These are phyloP conservation scores for Irpex sp. DNA, from an alignment of 1,284 basidiomycete genomes.

Conservation along the genomic window DNA sequence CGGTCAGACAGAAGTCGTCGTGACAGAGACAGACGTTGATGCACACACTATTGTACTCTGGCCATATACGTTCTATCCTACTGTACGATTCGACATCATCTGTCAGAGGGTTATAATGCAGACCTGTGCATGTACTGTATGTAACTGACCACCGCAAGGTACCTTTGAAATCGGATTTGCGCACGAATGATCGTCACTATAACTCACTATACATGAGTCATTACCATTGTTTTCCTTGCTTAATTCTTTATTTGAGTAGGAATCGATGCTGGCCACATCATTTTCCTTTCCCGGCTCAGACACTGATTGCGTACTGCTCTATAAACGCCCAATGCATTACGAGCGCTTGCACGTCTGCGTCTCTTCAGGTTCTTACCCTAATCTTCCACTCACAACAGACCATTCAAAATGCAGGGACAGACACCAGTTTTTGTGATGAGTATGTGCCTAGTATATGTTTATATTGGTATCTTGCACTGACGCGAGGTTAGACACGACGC, in stretches of 20 bases:
- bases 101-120: too few species aligned
- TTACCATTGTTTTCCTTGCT: too few species aligned
- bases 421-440: conserved; percentile 77
- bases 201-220: too few species aligned
- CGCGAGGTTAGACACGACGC: conserved; percentile 73
- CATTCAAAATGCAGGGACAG: conserved; percentile 42
- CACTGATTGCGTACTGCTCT: neutral
- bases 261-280: neutral
- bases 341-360: neutral
- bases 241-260: neutral
- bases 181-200: too few species aligned
- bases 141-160: too few species aligned
- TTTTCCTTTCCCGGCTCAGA: neutral
- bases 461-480: neutral
- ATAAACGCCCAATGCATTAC: neutral
- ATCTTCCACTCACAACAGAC: neutral
- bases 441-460: conserved; percentile 26
- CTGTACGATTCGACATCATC: too few species aligned
- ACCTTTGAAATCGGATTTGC: too few species aligned
- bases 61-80: too few species aligned
- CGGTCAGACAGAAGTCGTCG: conserved; percentile 13
- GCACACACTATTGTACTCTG: neutral
- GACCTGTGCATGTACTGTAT: too few species aligned
- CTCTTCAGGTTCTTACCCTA: neutral
- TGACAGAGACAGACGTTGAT: conserved; percentile 9